Evolutionary conservation across 169 alveolate species (phyloP), one percentile per base, ranked within the genome.

Genomic region (Sarcocystis neurona): DNA sequence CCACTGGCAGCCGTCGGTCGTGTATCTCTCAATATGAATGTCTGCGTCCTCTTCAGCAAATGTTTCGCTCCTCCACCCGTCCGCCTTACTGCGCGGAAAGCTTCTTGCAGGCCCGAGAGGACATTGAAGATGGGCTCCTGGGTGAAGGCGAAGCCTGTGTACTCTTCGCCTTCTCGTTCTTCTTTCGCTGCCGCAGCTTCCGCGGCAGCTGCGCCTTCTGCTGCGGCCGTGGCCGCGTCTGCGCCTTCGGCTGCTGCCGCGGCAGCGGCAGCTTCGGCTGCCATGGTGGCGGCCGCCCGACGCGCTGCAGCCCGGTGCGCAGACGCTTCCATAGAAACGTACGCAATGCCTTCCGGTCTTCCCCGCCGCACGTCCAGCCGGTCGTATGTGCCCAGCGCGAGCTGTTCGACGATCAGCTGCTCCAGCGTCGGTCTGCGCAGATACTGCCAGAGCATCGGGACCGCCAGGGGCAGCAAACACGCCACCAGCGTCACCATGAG

Each of bases 341-440:
- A 72, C 30, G 82, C 82, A 10, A 72, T 39, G 10, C 82, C 82
- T 15, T 39, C 56, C 15, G 75, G 75, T 37, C 82, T 48, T 3
- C 82, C 82, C 12, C 82, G 48, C 56, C 56, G 37, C n/a, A 56
- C 82, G 23, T 20, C 53, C 20, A 44, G 23, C 0, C 58, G 82
- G 23, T 72, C 41, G 34, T 72, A 72, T 12, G 82, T 93, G 34
- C 95, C 96, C 89, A 79, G 86, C 68, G 82, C 88, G 39, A 94
- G 85, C 89, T 92, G 93, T 23, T 91, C 92, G 15, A 92, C 85
- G 1, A 94, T 93, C 37, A 87, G 90, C 74, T 94, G 94, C 75
- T 94, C 95, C 93, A 94, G 88, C 39, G 96, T 89, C 1, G 95
- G 96, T 56, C 90, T 92, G 75, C 85, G 91, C 41, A 90, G 86